Evolutionary conservation across 768 basidiomycete genomes (phyloP).

Genomic region (Gymnopilus dilepis): DNA sequence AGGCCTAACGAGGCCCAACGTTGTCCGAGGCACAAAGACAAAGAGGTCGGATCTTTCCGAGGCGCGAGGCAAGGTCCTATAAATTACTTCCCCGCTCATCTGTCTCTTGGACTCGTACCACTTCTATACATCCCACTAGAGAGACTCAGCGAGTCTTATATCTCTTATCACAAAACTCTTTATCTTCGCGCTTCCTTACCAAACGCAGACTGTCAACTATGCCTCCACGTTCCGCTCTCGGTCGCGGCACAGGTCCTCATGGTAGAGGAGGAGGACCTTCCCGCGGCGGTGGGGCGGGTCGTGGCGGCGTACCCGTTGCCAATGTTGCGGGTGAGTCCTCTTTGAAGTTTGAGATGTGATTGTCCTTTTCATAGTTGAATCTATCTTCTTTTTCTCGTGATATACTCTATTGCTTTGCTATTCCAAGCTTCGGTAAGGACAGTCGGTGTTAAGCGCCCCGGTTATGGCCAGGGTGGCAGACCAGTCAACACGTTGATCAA

Average conservation of each 20-base stretch:
- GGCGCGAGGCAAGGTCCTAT: slow-evolving; percentile 2
- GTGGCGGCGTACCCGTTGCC: slow-evolving; percentile 37
- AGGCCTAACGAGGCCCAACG: too few relatives aligned
- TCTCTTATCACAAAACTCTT: background rate
- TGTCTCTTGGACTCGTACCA: slow-evolving; percentile 16
- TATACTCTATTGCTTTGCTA: background rate
- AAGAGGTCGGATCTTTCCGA: slow-evolving; percentile 12
- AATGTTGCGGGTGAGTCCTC: slow-evolving; percentile 36
- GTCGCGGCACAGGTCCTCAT: slow-evolving; percentile 25
- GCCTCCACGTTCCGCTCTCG: slow-evolving; percentile 34
- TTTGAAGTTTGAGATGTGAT: slow-evolving; percentile 21
- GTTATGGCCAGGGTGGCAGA: slow-evolving; percentile 49
- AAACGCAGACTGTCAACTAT: slow-evolving; percentile 24
- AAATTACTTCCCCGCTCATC: background rate
- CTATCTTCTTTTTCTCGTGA: slow-evolving; percentile 10
- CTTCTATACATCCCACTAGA: background rate
- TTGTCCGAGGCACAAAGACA: background rate
- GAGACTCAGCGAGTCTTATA: too few relatives aligned
- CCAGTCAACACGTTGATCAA: slow-evolving; percentile 42
- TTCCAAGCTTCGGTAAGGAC: slow-evolving; percentile 42
- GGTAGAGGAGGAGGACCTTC: slow-evolving; percentile 23
- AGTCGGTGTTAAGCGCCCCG: slow-evolving; percentile 67
- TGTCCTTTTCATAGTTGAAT: slow-evolving; percentile 10
- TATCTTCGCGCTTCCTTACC: background rate
- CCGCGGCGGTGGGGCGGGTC: slow-evolving; percentile 36